These are phyloP conservation scores for Babesia ovata DNA, from an alignment of 169 alveolate species.

Conservation along the genomic window DNA sequence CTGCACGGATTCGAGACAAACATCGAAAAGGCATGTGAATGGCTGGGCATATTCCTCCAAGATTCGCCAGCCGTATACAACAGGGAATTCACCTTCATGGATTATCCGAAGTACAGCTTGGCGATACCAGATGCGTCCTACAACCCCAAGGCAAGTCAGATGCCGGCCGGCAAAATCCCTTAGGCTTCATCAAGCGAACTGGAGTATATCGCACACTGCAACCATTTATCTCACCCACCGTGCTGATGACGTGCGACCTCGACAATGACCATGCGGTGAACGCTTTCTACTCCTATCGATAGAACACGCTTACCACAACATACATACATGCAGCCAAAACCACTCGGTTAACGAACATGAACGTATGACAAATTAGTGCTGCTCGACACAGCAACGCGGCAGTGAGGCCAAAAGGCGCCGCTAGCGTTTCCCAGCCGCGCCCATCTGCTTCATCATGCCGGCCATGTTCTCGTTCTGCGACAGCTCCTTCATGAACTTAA, in stretches of 20 bases:
- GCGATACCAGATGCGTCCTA: constrained; percentile 50
- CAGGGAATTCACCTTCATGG: constrained; percentile 59
- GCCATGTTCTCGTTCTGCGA: constrained; percentile 60
- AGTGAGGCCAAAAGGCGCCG: background rate
- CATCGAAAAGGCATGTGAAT: constrained; percentile 61
- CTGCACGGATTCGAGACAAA: constrained; percentile 56
- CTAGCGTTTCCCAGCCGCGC: constrained; percentile 23
- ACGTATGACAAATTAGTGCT: constrained; percentile 8
- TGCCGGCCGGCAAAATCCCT: too few species aligned
- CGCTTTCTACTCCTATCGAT: background rate
- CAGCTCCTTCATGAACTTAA: constrained; percentile 91
- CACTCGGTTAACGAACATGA: background rate
- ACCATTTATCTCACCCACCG: too few species aligned
- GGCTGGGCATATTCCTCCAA: constrained; percentile 63
- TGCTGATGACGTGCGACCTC: background rate
- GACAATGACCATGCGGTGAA: background rate
- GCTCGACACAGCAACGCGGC: background rate
- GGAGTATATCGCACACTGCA: too few species aligned
- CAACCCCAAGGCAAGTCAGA: background rate
- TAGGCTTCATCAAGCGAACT: too few species aligned
- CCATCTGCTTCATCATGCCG: constrained; percentile 51
- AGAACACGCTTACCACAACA: background rate
- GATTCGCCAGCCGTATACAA: constrained; percentile 50
- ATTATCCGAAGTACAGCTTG: constrained; percentile 62
- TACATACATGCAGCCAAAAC: background rate